These are phyloP conservation scores for Aureobasidium vineae DNA, from an alignment of 2,329 filamentous ascomycete species.

Conservation along the genomic window DNA sequence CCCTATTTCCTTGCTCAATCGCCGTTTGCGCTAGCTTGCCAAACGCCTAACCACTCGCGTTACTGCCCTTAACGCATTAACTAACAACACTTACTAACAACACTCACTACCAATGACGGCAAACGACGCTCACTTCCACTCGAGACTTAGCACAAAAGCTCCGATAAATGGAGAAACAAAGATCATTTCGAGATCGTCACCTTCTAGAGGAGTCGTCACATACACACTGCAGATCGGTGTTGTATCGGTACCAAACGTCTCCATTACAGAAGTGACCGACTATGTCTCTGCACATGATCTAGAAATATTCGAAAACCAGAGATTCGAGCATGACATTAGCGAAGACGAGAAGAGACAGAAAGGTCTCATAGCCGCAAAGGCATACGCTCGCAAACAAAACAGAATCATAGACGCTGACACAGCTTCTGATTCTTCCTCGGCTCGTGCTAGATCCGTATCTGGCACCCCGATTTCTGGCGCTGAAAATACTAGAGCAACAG, in stretches of 20 bases:
- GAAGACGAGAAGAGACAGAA: constrained; percentile 24
- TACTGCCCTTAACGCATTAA: neutral
- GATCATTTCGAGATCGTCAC: constrained; percentile 34
- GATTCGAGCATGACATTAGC: constrained; percentile 33
- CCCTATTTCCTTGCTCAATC: neutral
- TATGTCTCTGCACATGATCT: constrained; percentile 39
- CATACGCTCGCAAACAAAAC: neutral
- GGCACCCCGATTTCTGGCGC: neutral
- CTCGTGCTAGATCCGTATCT: neutral
- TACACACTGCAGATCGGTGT: constrained; percentile 37
- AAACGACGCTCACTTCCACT: neutral
- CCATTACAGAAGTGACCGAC: constrained; percentile 36
- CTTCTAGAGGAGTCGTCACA: constrained; percentile 27
- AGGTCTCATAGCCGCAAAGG: neutral
- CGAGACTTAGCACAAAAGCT: neutral
- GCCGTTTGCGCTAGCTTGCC: neutral
- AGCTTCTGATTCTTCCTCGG: neutral
- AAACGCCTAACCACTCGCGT: neutral
- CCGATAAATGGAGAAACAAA: neutral
- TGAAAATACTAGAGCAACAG: neutral
- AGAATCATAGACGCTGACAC: neutral
- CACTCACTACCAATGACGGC: constrained; percentile 2
- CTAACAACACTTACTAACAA: neutral
- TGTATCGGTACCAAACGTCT: constrained; percentile 32
- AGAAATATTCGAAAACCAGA: constrained; percentile 37